Percentiles rank a stretch among this genome's conserved stretches.
phyloP scores from a whole-genome alignment of 768 basidiomycete genomes.

The Macrolepiota albuminosa region DNA sequence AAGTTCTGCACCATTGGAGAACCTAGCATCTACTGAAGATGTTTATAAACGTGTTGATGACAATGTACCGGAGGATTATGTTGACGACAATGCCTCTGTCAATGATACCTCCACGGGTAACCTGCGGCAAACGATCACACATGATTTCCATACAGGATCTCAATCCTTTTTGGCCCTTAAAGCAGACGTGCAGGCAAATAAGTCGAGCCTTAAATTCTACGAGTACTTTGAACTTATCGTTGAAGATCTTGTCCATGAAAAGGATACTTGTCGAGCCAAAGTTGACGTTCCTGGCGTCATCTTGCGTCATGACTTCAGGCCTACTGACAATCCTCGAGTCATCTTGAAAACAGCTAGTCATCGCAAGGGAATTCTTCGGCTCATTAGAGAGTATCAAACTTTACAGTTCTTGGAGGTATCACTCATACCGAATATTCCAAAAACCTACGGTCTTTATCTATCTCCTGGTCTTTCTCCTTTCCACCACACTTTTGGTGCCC shows the following conservation, averaged over 20 bases:
- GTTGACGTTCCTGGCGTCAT: background rate
- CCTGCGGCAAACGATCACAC: background rate
- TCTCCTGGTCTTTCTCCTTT: background rate
- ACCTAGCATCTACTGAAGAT: background rate
- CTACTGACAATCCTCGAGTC: background rate
- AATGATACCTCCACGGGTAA: background rate
- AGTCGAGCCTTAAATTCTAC: background rate
- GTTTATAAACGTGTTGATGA: background rate
- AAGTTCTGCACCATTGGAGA: background rate
- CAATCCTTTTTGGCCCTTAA: background rate
- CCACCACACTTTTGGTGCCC: background rate
- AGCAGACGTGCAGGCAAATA: background rate
- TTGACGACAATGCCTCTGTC: background rate
- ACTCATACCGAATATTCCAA: background rate
- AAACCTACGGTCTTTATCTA: background rate
- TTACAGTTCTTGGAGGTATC: background rate
- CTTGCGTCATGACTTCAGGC: background rate
- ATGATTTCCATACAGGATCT: background rate
- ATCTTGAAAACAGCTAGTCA: background rate
- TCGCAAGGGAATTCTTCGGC: background rate
- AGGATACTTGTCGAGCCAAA: background rate
- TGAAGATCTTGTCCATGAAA: too few species aligned
- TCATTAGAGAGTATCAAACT: background rate
- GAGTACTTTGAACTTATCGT: background rate
- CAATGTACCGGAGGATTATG: background rate